Conservation (phyloP, 169 alveolate species). For the Plasmodium vivax region DNA sequence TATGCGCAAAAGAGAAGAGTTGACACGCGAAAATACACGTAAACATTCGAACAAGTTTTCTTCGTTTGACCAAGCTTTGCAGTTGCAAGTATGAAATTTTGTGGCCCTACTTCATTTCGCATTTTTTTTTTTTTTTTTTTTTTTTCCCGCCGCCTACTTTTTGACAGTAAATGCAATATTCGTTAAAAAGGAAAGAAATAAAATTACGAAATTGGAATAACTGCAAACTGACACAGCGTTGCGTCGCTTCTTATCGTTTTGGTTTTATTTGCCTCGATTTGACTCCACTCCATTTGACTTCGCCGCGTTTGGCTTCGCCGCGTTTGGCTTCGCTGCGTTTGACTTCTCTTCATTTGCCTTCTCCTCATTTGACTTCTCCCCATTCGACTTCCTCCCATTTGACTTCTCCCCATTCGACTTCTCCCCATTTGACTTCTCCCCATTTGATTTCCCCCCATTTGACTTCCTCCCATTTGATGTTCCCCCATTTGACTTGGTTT, state of each 20-base stretch:
- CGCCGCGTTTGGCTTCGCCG: background rate
- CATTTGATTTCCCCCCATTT: background rate
- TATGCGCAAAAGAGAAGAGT: no score
- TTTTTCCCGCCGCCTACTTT: background rate
- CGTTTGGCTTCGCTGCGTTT: background rate
- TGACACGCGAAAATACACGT: background rate
- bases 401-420: background rate
- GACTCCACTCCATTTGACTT: background rate
- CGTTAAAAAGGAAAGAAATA: background rate
- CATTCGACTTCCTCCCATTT: background rate
- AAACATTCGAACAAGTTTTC: background rate
- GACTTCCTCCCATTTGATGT: background rate
- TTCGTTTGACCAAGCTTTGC: background rate
- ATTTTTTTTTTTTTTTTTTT: conserved; percentile 1
- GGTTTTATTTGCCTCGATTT: background rate
- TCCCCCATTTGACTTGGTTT: background rate
- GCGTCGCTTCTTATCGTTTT: background rate
- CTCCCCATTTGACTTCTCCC: background rate
- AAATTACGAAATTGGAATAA: background rate
- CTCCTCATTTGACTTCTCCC: background rate
- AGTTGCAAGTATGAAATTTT: background rate
- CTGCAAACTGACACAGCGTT: background rate
- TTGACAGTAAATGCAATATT: background rate
- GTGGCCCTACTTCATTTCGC: background rate
- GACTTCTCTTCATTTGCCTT: background rate